Percentiles rank a stretch among this genome's conserved stretches.
Conservation (phyloP, 345 rosid genomes). For the Gossypium herbaceum region DNA sequence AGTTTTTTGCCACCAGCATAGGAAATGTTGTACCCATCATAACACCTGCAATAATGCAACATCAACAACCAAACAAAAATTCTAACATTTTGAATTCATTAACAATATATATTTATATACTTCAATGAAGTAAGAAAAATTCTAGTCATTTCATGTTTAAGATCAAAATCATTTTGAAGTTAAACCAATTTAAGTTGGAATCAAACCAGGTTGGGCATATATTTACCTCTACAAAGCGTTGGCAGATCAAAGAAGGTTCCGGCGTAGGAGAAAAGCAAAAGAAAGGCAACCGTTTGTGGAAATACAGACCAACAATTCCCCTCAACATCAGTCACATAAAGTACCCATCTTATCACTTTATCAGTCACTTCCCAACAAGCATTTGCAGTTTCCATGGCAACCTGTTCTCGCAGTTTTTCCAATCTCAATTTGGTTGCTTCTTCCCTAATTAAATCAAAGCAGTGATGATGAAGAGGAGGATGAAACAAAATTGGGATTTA, state of each 20-base stretch:
- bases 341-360: background rate
- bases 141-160: too few species aligned
- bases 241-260: conserved; percentile 12
- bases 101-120: too few species aligned
- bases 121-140: background rate
- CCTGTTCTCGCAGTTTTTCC: background rate
- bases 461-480: background rate
- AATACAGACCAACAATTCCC: background rate
- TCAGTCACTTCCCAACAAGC: conserved; percentile 13
- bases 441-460: background rate
- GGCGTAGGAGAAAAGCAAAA: background rate
- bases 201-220: background rate
- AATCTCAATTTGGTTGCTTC: background rate
- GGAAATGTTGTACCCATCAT: conserved; percentile 35
- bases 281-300: background rate
- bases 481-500: background rate
- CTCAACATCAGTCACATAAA: background rate
- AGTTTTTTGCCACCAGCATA: conserved; percentile 21
- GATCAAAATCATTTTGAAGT: too few species aligned
- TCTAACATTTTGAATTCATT: too few species aligned
- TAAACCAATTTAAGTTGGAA: too few species aligned
- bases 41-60: conserved; percentile 11
- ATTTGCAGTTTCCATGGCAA: background rate
- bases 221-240: background rate
- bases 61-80: too few species aligned